Conservation (phyloP, 140 eudicot species). For the Cichorium intybus region DNA sequence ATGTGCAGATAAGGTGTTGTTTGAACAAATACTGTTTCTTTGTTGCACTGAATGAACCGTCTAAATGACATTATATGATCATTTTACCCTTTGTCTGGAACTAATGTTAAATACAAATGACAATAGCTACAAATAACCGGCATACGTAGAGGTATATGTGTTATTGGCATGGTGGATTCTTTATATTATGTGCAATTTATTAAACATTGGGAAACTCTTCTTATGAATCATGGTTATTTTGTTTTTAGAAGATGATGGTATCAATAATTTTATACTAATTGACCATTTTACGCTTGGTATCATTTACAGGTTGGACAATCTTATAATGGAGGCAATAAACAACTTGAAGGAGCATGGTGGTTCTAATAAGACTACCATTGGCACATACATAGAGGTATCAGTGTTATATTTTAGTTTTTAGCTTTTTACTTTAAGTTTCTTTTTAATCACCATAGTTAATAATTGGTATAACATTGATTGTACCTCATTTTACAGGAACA, state of each 20-base stretch:
- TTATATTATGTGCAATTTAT: too few relatives aligned
- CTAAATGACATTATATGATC: too few relatives aligned
- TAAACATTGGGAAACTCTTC: constrained; percentile 1
- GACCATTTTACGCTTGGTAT: not conserved
- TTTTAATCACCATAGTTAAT: not conserved
- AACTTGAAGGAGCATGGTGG: constrained; percentile 94
- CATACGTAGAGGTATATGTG: too few relatives aligned
- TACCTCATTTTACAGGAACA: constrained; percentile 55
- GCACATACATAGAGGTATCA: constrained; percentile 89
- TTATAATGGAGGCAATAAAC: constrained; percentile 87
- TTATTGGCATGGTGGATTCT: too few relatives aligned
- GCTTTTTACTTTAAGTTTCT: not conserved
- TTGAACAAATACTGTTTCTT: not conserved
- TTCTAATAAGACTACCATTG: constrained; percentile 90
- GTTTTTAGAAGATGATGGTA: constrained; percentile 8
- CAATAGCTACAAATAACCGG: too few relatives aligned
- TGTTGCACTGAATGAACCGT: too few relatives aligned
- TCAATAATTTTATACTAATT: not conserved
- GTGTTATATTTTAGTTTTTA: not conserved
- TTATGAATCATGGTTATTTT: not conserved
- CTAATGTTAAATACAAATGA: too few relatives aligned
- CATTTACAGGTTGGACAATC: constrained; percentile 81
- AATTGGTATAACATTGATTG: not conserved
- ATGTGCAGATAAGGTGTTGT: not conserved
- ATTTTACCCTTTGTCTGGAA: too few relatives aligned